Percentiles rank a stretch among this genome's conserved stretches.
Conservation (phyloP, 768 basidiomycete species). For the Rhizopogon sp. region DNA sequence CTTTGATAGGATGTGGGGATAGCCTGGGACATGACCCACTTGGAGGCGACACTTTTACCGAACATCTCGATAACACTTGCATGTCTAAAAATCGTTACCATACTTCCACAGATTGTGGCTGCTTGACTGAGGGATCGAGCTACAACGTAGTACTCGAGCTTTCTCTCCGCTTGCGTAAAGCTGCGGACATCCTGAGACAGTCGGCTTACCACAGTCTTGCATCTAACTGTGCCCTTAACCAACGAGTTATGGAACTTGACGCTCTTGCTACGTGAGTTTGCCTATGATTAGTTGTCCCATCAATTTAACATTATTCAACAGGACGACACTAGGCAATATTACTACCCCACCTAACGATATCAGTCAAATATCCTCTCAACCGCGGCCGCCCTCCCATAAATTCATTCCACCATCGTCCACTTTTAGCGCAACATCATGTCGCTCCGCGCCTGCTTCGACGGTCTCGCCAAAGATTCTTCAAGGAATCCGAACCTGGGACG, state of each 20-base stretch:
- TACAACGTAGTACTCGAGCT: conserved; percentile 62
- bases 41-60: not conserved
- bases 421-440: not conserved
- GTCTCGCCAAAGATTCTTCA: conserved; percentile 13
- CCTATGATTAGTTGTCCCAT: not conserved
- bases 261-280: conserved; percentile 45
- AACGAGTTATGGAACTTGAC: conserved; percentile 47
- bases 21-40: conserved; percentile 3
- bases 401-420: not conserved
- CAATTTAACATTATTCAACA: conserved; percentile 17
- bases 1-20: conserved; percentile 14
- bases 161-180: conserved; percentile 58
- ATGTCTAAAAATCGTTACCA: conserved; percentile 11
- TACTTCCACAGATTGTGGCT: conserved; percentile 39
- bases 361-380: conserved; percentile 7
- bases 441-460: conserved; percentile 16
- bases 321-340: conserved; percentile 37
- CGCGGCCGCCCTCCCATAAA: conserved; percentile 8
- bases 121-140: conserved; percentile 46
- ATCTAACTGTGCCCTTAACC: conserved; percentile 32
- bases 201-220: conserved; percentile 35
- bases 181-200: conserved; percentile 49
- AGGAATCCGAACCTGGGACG: conserved; percentile 15
- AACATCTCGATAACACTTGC: conserved; percentile 6
- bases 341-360: conserved; percentile 21